Evolutionary conservation across 805 yeast species (phyloP).

Genomic region (Cephaloascus albidus): DNA sequence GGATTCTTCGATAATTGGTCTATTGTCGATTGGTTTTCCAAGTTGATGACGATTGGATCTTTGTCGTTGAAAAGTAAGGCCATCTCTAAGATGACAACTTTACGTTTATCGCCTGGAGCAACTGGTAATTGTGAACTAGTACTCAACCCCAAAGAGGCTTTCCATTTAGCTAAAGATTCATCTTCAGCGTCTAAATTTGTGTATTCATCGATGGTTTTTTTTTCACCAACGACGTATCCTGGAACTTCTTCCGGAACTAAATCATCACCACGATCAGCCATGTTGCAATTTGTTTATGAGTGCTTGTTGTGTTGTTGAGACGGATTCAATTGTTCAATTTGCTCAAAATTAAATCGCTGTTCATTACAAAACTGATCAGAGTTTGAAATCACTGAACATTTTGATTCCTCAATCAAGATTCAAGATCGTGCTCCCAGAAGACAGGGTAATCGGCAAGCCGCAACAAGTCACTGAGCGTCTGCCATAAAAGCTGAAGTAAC

Average conservation of each 20-base stretch:
- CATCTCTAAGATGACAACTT: conserved; percentile 74
- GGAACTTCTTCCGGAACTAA: conserved; percentile 53
- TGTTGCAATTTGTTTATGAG: conserved; percentile 1
- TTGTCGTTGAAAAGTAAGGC: conserved; percentile 57
- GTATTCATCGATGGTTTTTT: conserved; percentile 81
- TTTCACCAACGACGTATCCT: conserved; percentile 55
- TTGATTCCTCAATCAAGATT: no score
- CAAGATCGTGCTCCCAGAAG: no score
- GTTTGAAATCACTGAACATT: no score
- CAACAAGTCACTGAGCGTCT: no score
- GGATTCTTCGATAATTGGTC: conserved; percentile 52
- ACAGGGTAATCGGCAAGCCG: no score
- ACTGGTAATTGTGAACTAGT: conserved; percentile 49
- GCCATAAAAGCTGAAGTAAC: no score
- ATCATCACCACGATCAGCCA: conserved; percentile 33
- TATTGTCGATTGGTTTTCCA: conserved; percentile 53
- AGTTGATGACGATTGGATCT: conserved; percentile 52
- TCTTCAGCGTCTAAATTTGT: conserved; percentile 80
- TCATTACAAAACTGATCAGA: no score
- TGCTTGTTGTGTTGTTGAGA: no score
- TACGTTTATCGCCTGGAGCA: conserved; percentile 61
- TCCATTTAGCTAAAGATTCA: conserved; percentile 87
- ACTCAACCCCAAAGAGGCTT: conserved; percentile 72
- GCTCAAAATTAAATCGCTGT: no score
- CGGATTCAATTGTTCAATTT: no score